Evolutionary conservation across 805 yeast species (phyloP).

Genomic region (Candida nonsorbophila): DNA sequence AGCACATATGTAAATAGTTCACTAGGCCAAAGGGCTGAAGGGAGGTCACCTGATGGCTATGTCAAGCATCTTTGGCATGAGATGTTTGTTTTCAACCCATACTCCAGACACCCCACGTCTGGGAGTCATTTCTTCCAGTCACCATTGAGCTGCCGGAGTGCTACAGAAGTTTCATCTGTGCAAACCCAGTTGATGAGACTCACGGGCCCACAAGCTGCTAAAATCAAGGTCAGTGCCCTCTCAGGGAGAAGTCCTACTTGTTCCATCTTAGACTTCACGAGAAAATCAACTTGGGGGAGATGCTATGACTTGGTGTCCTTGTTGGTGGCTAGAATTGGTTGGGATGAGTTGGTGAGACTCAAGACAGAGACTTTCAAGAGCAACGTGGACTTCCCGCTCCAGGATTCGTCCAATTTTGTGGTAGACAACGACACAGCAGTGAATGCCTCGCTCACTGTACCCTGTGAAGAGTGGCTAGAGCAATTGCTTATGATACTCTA

Average conservation of each 20-base stretch:
- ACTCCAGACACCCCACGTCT: slow-evolving; percentile 27
- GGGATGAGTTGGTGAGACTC: slow-evolving; percentile 68
- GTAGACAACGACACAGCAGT: slow-evolving; percentile 1
- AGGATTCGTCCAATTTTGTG: slow-evolving; percentile 26
- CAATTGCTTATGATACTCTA: slow-evolving; percentile 64
- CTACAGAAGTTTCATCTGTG: slow-evolving; percentile 31
- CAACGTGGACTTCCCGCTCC: too few relatives aligned
- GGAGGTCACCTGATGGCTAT: slow-evolving; percentile 14
- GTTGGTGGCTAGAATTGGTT: slow-evolving; percentile 65
- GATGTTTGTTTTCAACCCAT: slow-evolving; percentile 21
- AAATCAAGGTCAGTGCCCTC: slow-evolving; percentile 24
- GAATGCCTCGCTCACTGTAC: slow-evolving; percentile 1
- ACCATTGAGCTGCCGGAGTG: slow-evolving; percentile 26
- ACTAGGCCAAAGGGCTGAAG: slow-evolving; percentile 1
- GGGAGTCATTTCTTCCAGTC: slow-evolving; percentile 32
- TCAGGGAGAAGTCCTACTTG: slow-evolving; percentile 20
- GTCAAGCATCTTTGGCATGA: slow-evolving; percentile 29
- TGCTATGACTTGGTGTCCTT: slow-evolving; percentile 64
- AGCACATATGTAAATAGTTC: too few relatives aligned
- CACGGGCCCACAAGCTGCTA: slow-evolving; percentile 21
- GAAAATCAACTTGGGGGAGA: slow-evolving; percentile 37
- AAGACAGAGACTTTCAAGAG: slow-evolving; percentile 65
- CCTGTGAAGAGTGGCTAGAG: slow-evolving; percentile 76
- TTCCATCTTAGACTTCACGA: slow-evolving; percentile 27
- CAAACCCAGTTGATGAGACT: slow-evolving; percentile 22